Base-by-base conservation (phyloP, 176 grass and related monocot species). In the Phoenix dactylifera region DNA sequence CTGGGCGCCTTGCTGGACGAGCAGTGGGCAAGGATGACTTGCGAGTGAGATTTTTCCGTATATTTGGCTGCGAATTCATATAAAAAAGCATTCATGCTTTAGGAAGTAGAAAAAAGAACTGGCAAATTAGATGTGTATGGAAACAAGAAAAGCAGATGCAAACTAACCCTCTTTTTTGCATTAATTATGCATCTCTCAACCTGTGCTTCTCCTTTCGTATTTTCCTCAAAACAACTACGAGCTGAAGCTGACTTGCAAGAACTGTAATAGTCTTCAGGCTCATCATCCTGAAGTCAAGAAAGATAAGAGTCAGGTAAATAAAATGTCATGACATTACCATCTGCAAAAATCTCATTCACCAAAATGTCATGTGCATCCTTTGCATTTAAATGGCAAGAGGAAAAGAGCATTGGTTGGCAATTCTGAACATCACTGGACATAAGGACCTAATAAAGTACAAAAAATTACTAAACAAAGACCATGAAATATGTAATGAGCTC, bases 191-290 rank as follows among this genome's bases (percentile, higher is more conserved):
- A 80, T 68, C 74, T 86, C 75, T 86, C 82, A 60, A 71, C 79
- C 60, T 68, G 67, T 26, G 76, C 82, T 83, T 95, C 90, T 79
- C 80, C 80, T 51, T 95, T 86, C 61, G 87, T 60, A 16, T 95
- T 86, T 62, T 95, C 81, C 25, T 85, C 87, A 60, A 87, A 97
- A 51, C 57, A 75, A 66, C 71, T 85, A 57, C 62, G 87, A 24
- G 71, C 66, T 75, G 83, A 75, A 35, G 58, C 51, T 44, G 35
- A 44, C 55, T 78, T 68, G 49, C 73, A 66, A 52, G 86, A 95
- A 73, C 25, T 79, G 70, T 91, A 97, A 60, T 85, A 77, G 32
- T 88, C 79, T n/a, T 88, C 87, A 1, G 63, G 71, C 50, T 97
- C 93, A 63, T 92, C 93, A 55, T 97, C 87, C 87, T 92, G 76